These are phyloP conservation scores for Verticillium tricorpus DNA, from an alignment of 2,329 filamentous ascomycete genomes.

Conservation along the genomic window DNA sequence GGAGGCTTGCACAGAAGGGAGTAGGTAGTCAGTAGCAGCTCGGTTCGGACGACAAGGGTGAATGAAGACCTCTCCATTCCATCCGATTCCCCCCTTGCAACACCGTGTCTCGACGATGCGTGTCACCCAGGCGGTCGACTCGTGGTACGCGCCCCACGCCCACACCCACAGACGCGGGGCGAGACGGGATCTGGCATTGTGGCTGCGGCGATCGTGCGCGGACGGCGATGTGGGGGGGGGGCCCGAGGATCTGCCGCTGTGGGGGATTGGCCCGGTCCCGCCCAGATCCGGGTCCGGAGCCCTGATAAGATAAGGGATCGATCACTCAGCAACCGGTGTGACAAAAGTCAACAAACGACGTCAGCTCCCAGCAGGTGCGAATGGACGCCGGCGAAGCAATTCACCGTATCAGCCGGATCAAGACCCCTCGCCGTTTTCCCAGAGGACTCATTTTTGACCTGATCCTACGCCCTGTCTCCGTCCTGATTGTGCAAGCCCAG, in stretches of 20 bases:
- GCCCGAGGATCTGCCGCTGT: neutral
- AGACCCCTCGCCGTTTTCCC: no score
- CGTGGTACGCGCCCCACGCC: neutral
- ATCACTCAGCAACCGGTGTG: neutral
- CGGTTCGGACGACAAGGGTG: no score
- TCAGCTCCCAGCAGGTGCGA: neutral
- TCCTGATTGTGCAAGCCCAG: no score
- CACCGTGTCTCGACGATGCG: neutral
- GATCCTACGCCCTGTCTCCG: no score
- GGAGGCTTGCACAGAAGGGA: no score
- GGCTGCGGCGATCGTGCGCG: neutral
- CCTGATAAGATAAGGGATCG: neutral
- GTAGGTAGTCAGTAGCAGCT: no score
- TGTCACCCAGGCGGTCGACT: neutral
- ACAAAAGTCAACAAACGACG: conserved; percentile 2
- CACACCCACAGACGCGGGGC: neutral
- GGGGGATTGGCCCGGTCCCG: neutral
- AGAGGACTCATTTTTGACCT: no score
- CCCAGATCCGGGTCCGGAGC: neutral
- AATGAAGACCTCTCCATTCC: no score
- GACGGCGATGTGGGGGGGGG: neutral
- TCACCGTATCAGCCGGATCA: no score
- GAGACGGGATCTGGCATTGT: neutral
- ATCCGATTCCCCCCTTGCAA: no score
- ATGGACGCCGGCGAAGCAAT: no score